Evolutionary conservation across 2,329 filamentous ascomycete species (phyloP), one percentile per base, ranked within the genome.

Genomic region (Penicillium sp.): DNA sequence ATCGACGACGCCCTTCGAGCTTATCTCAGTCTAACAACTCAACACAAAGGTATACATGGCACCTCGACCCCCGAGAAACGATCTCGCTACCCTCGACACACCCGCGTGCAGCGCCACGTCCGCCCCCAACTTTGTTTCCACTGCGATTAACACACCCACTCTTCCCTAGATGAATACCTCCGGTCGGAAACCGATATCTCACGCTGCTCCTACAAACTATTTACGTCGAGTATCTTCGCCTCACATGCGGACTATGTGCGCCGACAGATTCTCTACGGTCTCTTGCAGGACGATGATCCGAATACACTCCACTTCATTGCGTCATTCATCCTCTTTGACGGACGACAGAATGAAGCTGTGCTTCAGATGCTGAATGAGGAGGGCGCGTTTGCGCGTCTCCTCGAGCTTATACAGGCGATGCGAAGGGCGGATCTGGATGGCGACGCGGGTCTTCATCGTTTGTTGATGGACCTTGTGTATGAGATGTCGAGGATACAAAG

Each of bases 401-500:
- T 97, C 33, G 91, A 96, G 61, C 79, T 99, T 63, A 87, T 97
- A 67, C 84, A 87, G 68, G 81, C 79, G 43, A 82, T 83, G 60
- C 82, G 81, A 50, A 73, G 76, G 62, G 82, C 87, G 39, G 80
- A 85, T 53, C 65, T 64, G 44, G 65, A 68, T 34, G 65, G 65
- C 59, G 67, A 64, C 69, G 81, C 84, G 25, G 82, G 85, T 51
- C 79, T 97, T 59, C 91, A 97, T 76, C 86, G 89, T 36, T 78
- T 94, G 60, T 79, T 97, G 51, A 81, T 99, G 68, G 90, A 97
- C 74, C 79, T 99, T 55, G 83, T 97, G 71, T 99, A 96, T 76
- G 94, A 97, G 79, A 97, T 97, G 89, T 92, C 91, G 44, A 85
- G 95, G 59, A 91, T 97, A 72, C 92, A 97, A 75, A 84, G 87